A percentile compares a stretch with the other conserved stretches of the same genome.
Conservation (phyloP, 768 basidiomycete species). For the Pisolithus albus region DNA sequence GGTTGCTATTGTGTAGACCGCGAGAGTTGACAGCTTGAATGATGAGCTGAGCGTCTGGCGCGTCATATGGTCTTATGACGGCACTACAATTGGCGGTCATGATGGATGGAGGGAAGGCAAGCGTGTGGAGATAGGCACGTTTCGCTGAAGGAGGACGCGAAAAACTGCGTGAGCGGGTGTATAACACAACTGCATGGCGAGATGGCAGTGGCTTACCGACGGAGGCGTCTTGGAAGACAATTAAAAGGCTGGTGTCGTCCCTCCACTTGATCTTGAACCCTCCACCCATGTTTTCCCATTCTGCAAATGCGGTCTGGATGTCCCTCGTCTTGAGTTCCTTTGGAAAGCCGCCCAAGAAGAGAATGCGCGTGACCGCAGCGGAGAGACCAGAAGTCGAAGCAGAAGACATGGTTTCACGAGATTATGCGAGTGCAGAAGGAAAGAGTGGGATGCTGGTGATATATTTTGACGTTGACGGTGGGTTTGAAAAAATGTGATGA, state of each 20-base stretch:
- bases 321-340: conserved; percentile 97
- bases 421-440: conserved; percentile 5
- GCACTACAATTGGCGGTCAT: conserved; percentile 50
- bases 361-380: conserved; percentile 93
- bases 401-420: conserved; percentile 41
- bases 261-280: conserved; percentile 99
- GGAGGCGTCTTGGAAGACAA: conserved; percentile 88
- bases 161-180: neutral
- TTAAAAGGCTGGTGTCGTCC: conserved; percentile 91
- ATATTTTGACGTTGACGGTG: neutral
- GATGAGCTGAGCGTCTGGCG: conserved; percentile 81
- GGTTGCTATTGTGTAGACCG: conserved; percentile 51
- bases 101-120: conserved; percentile 74
- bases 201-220: conserved; percentile 58
- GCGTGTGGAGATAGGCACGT: conserved; percentile 86
- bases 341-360: conserved; percentile 86
- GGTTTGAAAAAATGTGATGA: conserved; percentile 10
- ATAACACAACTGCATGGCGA: too few relatives aligned
- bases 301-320: conserved; percentile 83
- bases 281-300: conserved; percentile 79
- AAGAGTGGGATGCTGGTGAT: neutral
- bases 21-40: conserved; percentile 80
- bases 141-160: conserved; percentile 54
- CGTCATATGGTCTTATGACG: conserved; percentile 86
- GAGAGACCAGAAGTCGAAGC: conserved; percentile 76